A percentile compares a stretch with the other conserved stretches of the same genome.
phyloP scores from a whole-genome alignment of 768 basidiomycete species.

The Macrolepiota albuminosa region DNA sequence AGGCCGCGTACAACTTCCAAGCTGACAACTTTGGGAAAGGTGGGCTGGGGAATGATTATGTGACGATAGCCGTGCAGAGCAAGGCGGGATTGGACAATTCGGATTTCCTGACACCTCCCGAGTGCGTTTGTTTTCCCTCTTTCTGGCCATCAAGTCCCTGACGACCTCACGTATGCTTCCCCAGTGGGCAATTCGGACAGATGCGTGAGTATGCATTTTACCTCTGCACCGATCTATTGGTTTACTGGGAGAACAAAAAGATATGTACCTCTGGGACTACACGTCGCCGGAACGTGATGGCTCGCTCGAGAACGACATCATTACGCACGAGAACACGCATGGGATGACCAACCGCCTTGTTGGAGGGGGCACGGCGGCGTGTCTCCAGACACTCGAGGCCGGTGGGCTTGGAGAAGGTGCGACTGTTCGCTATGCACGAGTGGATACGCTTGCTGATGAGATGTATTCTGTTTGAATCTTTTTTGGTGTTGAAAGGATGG shows the following conservation, averaged over 20 bases:
- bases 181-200: slow-evolving; percentile 32
- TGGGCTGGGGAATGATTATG: slow-evolving; percentile 43
- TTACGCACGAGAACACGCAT: slow-evolving; percentile 49
- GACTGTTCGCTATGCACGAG: slow-evolving; percentile 16
- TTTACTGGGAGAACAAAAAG: slow-evolving; percentile 9
- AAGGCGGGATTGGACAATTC: slow-evolving; percentile 38
- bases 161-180: background rate
- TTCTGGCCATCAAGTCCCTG: background rate
- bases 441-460: background rate
- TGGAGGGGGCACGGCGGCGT: slow-evolving; percentile 53
- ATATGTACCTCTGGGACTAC: slow-evolving; percentile 34
- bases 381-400: slow-evolving; percentile 58
- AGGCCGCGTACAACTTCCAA: slow-evolving; percentile 41
- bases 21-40: slow-evolving; percentile 49
- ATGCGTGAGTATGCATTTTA: slow-evolving; percentile 27
- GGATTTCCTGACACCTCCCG: slow-evolving; percentile 37
- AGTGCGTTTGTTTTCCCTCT: slow-evolving; percentile 22
- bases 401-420: slow-evolving; percentile 67
- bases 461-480: background rate
- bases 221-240: background rate
- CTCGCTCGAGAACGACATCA: slow-evolving; percentile 57
- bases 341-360: slow-evolving; percentile 49
- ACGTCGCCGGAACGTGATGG: slow-evolving; percentile 58
- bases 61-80: slow-evolving; percentile 50
- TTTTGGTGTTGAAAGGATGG: slow-evolving; percentile 20